Evolutionary conservation across 2,329 filamentous ascomycete genomes (phyloP).

Genomic region (Didymella arachidicola): DNA sequence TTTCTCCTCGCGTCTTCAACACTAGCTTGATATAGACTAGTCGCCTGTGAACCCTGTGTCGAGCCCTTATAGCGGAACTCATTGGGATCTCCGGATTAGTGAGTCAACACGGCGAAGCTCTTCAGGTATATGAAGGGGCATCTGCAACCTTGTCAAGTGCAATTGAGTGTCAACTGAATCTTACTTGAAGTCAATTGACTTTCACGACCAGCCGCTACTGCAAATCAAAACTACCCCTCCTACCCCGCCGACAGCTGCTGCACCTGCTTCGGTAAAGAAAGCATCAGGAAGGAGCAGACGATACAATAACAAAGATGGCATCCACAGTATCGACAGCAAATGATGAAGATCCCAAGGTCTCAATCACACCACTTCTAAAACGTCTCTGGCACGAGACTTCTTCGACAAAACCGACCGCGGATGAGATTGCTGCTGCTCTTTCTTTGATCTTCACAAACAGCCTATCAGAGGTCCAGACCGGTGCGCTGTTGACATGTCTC

Average conservation of each 20-base stretch:
- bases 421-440: conserved; percentile 89
- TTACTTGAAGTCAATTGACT: conserved; percentile 12
- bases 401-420: conserved; percentile 63
- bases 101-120: conserved; percentile 34
- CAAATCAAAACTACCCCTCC: conserved; percentile 22
- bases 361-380: conserved; percentile 75
- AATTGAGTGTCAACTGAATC: background rate
- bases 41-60: conserved; percentile 6
- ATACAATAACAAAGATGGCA: conserved; percentile 13
- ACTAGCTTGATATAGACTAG: conserved; percentile 33
- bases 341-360: conserved; percentile 48
- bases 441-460: conserved; percentile 90
- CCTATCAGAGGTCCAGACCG: conserved; percentile 86
- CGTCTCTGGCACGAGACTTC: conserved; percentile 70
- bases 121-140: conserved; percentile 8
- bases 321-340: conserved; percentile 38
- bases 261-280: conserved; percentile 20
- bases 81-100: conserved; percentile 33
- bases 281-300: conserved; percentile 12
- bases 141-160: background rate
- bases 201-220: conserved; percentile 1
- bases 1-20: conserved; percentile 28
- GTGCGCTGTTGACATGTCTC: conserved; percentile 85
- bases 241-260: conserved; percentile 19
- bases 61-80: conserved; percentile 26